A percentile compares a stretch with the other conserved stretches of the same genome.
Evolutionary conservation across 352 stramenopile genomes (phyloP).

Genomic region (Phytophthora megakarya): DNA sequence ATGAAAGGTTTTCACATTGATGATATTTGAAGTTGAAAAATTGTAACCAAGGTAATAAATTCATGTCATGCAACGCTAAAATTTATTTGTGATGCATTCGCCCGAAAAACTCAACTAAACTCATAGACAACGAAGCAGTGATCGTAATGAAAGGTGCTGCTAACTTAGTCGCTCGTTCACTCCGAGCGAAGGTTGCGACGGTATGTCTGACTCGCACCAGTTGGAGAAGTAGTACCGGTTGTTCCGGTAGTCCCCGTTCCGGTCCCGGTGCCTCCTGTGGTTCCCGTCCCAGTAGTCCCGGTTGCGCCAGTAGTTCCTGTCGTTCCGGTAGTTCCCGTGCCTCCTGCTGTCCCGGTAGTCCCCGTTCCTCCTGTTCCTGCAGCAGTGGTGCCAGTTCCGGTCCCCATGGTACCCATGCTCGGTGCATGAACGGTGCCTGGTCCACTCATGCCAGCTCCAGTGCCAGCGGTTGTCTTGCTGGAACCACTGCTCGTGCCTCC

Average conservation of each 20-base stretch:
- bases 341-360: neutral
- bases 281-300: neutral
- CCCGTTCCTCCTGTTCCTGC: neutral
- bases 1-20: too few species aligned
- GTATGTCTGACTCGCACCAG: constrained; percentile 3
- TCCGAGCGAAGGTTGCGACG: constrained; percentile 2
- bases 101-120: neutral
- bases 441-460: neutral
- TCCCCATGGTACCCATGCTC: neutral
- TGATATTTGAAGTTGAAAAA: too few species aligned
- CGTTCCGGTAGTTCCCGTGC: neutral
- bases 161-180: neutral
- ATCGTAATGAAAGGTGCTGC: too few species aligned
- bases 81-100: neutral
- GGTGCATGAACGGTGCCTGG: constrained; percentile 4
- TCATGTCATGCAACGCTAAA: too few species aligned
- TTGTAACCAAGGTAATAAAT: too few species aligned
- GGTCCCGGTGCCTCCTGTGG: neutral
- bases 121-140: neutral
- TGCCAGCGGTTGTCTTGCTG: neutral
- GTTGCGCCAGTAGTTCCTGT: neutral
- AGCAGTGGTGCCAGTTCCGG: neutral
- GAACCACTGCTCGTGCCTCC: neutral
- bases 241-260: neutral
- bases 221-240: too few species aligned